phyloP scores from a whole-genome alignment of 345 rosid genomes.

The Citropsis articulata region DNA sequence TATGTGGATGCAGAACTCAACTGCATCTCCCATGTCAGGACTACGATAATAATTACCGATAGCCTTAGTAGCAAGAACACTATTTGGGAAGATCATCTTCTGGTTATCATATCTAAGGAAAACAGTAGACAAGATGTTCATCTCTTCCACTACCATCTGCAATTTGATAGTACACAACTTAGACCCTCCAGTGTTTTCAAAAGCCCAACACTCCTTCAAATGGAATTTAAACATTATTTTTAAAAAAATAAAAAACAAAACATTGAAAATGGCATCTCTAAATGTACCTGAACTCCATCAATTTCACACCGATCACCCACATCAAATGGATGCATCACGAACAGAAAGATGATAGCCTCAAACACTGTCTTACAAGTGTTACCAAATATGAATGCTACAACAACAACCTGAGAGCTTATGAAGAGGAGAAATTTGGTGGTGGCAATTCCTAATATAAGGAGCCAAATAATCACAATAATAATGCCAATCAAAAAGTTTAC shows the following conservation, averaged over 20 bases:
- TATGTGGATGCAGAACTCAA: slow-evolving; percentile 78
- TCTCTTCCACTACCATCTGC: slow-evolving; percentile 93
- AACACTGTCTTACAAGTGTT: slow-evolving; percentile 81
- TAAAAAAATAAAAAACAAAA: background rate
- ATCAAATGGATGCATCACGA: slow-evolving; percentile 86
- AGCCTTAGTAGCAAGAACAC: slow-evolving; percentile 62
- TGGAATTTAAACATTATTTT: background rate
- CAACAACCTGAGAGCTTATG: slow-evolving; percentile 75
- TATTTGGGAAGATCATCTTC: slow-evolving; percentile 67
- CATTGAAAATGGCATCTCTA: background rate
- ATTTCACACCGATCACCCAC: slow-evolving; percentile 89
- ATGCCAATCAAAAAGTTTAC: slow-evolving; percentile 50
- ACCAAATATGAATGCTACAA: slow-evolving; percentile 76
- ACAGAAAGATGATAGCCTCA: slow-evolving; percentile 80
- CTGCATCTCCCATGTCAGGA: slow-evolving; percentile 83
- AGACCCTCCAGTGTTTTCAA: background rate
- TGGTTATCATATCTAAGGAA: slow-evolving; percentile 80
- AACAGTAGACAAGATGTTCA: slow-evolving; percentile 86
- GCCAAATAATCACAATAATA: slow-evolving; percentile 58
- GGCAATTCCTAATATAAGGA: slow-evolving; percentile 82
- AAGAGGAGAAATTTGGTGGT: slow-evolving; percentile 70
- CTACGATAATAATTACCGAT: slow-evolving; percentile 82
- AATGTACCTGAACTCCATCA: slow-evolving; percentile 70
- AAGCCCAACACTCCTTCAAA: background rate
- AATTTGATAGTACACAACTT: background rate